Conservation (phyloP, 1,284 basidiomycete species). For the Naganishia albida region DNA sequence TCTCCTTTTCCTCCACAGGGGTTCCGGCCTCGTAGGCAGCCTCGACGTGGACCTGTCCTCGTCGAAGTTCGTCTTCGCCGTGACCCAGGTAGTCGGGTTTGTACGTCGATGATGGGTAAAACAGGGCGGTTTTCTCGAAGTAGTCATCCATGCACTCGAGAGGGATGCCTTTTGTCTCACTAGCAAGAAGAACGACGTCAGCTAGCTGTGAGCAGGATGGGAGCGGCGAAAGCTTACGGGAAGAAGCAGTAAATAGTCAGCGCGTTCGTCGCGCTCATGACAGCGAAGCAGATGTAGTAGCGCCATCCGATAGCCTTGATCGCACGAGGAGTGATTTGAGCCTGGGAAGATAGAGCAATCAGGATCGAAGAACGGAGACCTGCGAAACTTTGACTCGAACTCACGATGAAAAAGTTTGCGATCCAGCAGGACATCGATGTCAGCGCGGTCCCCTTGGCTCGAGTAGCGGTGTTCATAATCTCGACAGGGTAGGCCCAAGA, state of each 20-base stretch:
- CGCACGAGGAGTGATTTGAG: conserved; percentile 52
- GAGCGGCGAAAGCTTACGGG: no score
- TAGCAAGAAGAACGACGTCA: no score
- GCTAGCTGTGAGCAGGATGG: background rate
- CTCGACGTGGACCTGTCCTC: conserved; percentile 9
- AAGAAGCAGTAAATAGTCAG: conserved; percentile 60
- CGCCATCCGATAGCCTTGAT: conserved; percentile 52
- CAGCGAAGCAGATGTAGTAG: conserved; percentile 63
- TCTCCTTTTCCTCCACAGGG: conserved; percentile 7
- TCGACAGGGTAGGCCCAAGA: conserved; percentile 53
- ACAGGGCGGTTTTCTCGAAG: conserved; percentile 59
- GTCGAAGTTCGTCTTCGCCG: conserved; percentile 11
- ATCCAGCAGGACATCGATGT: conserved; percentile 60
- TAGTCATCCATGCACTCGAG: conserved; percentile 58
- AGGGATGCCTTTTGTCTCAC: conserved; percentile 45
- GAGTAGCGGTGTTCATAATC: conserved; percentile 62
- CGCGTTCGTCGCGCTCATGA: conserved; percentile 65
- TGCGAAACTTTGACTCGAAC: background rate
- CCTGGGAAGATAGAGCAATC: conserved; percentile 7
- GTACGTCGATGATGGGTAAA: conserved; percentile 57
- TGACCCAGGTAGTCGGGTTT: conserved; percentile 24
- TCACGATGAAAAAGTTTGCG: conserved; percentile 46
- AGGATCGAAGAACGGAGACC: background rate
- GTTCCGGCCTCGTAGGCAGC: conserved; percentile 5
- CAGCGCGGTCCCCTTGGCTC: conserved; percentile 64